Evolutionary conservation across 495 filamentous ascomycete genomes (phyloP).

Genomic region (Xylaria curta): DNA sequence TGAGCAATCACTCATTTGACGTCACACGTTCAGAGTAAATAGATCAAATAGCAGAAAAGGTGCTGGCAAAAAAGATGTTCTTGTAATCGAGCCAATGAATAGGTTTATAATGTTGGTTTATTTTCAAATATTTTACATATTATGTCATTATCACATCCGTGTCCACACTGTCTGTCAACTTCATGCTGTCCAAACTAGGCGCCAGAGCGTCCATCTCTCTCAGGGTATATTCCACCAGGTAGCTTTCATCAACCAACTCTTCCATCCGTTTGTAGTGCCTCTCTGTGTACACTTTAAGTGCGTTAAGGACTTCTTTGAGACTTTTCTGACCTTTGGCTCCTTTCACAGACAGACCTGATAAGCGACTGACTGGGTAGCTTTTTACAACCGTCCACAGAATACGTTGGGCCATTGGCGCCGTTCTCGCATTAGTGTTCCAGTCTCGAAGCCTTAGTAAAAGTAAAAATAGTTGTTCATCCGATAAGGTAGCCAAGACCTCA

Average conservation of each 20-base stretch:
- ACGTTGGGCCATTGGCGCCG: slow-evolving; percentile 82
- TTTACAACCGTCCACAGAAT: slow-evolving; percentile 81
- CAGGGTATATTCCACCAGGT: slow-evolving; percentile 89
- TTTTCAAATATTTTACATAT: slow-evolving; percentile 29
- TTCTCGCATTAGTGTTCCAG: slow-evolving; percentile 95
- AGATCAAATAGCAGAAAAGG: neutral
- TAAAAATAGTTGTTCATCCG: slow-evolving; percentile 79
- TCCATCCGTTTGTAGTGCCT: slow-evolving; percentile 87
- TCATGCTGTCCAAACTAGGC: slow-evolving; percentile 44
- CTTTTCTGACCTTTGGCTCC: slow-evolving; percentile 69
- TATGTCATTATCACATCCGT: slow-evolving; percentile 53
- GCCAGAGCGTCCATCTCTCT: slow-evolving; percentile 86
- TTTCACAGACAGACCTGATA: slow-evolving; percentile 64
- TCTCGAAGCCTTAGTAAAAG: slow-evolving; percentile 83
- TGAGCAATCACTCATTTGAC: neutral
- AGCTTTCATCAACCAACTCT: slow-evolving; percentile 92
- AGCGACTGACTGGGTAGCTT: slow-evolving; percentile 73
- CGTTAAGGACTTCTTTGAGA: slow-evolving; percentile 82
- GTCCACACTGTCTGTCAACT: slow-evolving; percentile 41
- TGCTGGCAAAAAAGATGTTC: neutral
- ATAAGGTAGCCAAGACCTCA: slow-evolving; percentile 77
- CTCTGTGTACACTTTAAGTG: slow-evolving; percentile 85
- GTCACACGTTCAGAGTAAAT: neutral
- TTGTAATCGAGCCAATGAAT: neutral
- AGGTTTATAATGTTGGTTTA: neutral